Conservation (phyloP, 2,329 filamentous ascomycete genomes). For the Colletotrichum sp. region DNA sequence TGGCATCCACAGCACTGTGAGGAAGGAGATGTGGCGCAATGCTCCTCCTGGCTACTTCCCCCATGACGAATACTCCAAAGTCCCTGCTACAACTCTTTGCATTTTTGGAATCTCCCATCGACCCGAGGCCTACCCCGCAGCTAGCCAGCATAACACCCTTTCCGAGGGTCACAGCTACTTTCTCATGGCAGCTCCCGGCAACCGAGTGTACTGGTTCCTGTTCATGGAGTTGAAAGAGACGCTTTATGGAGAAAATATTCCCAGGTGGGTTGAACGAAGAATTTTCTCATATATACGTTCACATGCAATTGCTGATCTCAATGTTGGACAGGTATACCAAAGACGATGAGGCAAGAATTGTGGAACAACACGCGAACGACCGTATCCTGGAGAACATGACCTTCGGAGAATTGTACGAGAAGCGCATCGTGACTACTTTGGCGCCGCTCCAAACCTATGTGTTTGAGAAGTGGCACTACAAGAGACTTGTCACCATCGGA, state of each 20-base stretch:
- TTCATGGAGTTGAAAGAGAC: conserved; percentile 33
- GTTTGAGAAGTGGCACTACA: conserved; percentile 41
- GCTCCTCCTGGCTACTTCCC: conserved; percentile 28
- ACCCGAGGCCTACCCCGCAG: not conserved
- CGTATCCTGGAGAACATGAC: conserved; percentile 27
- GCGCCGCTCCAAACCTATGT: conserved; percentile 33
- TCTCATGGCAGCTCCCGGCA: conserved; percentile 32
- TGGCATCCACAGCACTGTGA: conserved; percentile 42
- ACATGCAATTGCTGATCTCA: fast-evolving
- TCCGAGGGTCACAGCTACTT: conserved; percentile 29
- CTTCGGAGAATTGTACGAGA: conserved; percentile 35
- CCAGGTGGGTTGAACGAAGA: not conserved
- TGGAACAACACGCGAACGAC: conserved; percentile 23
- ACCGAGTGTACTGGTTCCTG: conserved; percentile 40
- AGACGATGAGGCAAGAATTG: conserved; percentile 33
- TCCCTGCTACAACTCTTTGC: conserved; percentile 25
- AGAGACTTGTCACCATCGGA: conserved; percentile 42
- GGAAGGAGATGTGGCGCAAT: conserved; percentile 33
- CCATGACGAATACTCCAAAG: conserved; percentile 16
- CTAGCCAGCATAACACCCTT: not conserved
- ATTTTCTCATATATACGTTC: not conserved
- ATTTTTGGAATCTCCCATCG: conserved; percentile 41
- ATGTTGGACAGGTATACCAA: conserved; percentile 27
- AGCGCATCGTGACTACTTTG: conserved; percentile 31
- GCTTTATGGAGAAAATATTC: conserved; percentile 34